Conservation (phyloP, 805 yeast genomes). For the Pichia rugopelliculosa region DNA sequence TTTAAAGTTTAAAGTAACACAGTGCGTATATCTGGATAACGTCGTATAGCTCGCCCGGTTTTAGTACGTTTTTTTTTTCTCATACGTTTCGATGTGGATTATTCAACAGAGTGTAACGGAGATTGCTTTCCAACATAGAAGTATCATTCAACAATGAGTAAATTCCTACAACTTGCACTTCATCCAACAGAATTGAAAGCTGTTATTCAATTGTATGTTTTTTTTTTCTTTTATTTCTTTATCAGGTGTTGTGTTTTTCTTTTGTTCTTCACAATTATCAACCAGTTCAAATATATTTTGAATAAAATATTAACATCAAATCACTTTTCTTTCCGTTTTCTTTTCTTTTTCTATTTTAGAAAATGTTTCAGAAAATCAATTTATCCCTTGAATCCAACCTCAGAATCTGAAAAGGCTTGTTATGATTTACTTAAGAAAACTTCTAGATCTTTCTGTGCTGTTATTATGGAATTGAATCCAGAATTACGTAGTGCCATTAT, state of each 20-base stretch:
- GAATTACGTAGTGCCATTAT: slow-evolving; percentile 74
- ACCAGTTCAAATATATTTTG: too few species aligned
- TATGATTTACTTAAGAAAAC: slow-evolving; percentile 59
- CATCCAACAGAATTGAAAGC: slow-evolving; percentile 74
- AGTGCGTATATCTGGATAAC: too few species aligned
- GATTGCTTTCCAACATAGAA: not conserved
- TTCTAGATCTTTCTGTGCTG: slow-evolving; percentile 92
- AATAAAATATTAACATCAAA: not conserved
- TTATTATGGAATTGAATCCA: slow-evolving; percentile 84
- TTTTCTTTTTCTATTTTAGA: slow-evolving; percentile 15
- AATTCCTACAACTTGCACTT: slow-evolving; percentile 44
- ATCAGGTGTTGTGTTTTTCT: slow-evolving; percentile 11
- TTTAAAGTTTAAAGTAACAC: too few species aligned
- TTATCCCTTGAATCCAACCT: slow-evolving; percentile 39
- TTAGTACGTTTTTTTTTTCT: too few species aligned
- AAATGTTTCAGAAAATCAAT: slow-evolving; percentile 43
- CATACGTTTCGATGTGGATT: too few species aligned
- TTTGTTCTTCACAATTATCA: not conserved
- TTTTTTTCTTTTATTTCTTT: not conserved
- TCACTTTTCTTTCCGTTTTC: not conserved
- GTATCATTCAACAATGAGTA: slow-evolving; percentile 19
- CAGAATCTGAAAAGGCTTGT: slow-evolving; percentile 51
- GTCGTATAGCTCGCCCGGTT: too few species aligned
- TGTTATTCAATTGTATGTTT: slow-evolving; percentile 48
- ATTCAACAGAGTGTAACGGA: too few species aligned